Percentiles rank a stretch among this genome's conserved stretches.
phyloP scores from a whole-genome alignment of 768 basidiomycete species.

The Panus rudis region DNA sequence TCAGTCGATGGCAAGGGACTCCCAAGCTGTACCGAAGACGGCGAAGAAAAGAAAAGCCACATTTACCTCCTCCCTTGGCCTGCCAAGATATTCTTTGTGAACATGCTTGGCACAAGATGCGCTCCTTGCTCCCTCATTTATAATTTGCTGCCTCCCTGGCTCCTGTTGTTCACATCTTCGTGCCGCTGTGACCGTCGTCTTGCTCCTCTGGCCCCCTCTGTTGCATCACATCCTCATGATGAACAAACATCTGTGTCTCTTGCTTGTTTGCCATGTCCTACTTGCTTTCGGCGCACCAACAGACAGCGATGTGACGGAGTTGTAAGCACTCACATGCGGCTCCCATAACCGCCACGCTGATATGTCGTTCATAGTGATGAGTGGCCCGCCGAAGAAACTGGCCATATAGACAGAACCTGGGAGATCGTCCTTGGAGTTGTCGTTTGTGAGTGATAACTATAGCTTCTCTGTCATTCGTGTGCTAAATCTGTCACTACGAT shows the following conservation, averaged over 20 bases:
- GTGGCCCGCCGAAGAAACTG: neutral
- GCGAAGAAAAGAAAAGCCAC: neutral
- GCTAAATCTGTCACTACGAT: too few species aligned
- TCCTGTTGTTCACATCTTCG: neutral
- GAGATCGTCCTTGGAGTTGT: constrained; percentile 12
- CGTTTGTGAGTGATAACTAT: constrained; percentile 16
- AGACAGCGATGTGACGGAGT: neutral
- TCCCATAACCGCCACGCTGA: neutral
- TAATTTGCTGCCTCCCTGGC: too few species aligned
- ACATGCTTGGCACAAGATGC: neutral
- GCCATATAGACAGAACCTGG: constrained; percentile 6
- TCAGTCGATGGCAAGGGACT: neutral
- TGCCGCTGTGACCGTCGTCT: neutral
- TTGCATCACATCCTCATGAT: too few species aligned
- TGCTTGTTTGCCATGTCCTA: too few species aligned
- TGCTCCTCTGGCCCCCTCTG: neutral
- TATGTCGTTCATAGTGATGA: neutral
- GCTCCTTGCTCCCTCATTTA: neutral
- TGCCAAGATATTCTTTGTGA: neutral
- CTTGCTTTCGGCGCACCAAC: neutral
- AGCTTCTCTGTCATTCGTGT: too few species aligned
- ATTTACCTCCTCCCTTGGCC: neutral
- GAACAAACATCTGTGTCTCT: too few species aligned
- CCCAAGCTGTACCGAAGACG: neutral
- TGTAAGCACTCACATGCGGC: neutral